Conservation (phyloP, 2,329 filamentous ascomycete genomes). For the Rutstroemia sp. region DNA sequence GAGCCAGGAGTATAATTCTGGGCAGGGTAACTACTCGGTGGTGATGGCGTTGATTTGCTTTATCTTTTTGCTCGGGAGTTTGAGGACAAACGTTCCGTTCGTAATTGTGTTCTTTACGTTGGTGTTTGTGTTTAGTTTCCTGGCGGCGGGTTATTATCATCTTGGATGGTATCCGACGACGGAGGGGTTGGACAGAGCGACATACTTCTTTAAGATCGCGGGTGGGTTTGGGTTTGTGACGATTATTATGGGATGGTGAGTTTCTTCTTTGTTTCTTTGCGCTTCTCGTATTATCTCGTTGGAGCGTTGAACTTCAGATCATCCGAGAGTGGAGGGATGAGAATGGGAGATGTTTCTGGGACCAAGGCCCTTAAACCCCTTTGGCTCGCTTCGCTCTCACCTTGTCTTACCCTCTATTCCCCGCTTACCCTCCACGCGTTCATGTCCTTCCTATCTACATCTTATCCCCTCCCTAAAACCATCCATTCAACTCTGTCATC, state of each 20-base stretch:
- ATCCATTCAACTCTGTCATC: no score
- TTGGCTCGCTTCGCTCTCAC: no score
- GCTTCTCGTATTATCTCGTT: no score
- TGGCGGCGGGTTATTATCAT: slow-evolving; percentile 8
- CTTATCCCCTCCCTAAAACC: no score
- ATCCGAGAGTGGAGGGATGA: no score
- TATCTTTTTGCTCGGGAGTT: slow-evolving; percentile 7
- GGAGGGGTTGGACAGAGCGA: slow-evolving; percentile 7
- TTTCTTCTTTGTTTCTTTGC: not conserved
- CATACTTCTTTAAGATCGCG: slow-evolving; percentile 13
- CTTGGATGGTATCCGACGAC: slow-evolving; percentile 7
- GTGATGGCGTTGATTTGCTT: slow-evolving; percentile 10
- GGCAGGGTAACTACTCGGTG: slow-evolving; percentile 13
- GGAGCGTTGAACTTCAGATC: no score
- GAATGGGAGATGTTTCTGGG: no score
- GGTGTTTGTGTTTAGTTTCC: slow-evolving; percentile 10
- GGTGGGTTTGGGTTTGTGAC: slow-evolving; percentile 13
- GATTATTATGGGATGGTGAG: slow-evolving; percentile 13
- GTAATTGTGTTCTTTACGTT: slow-evolving; percentile 11
- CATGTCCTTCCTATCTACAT: not conserved
- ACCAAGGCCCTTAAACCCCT: no score
- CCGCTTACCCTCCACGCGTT: no score
- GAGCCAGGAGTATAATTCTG: slow-evolving; percentile 10
- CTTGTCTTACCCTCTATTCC: not conserved
- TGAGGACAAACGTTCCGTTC: slow-evolving; percentile 13